Conservation (phyloP, 1,139 yeast species). For the Pichia sp. region DNA sequence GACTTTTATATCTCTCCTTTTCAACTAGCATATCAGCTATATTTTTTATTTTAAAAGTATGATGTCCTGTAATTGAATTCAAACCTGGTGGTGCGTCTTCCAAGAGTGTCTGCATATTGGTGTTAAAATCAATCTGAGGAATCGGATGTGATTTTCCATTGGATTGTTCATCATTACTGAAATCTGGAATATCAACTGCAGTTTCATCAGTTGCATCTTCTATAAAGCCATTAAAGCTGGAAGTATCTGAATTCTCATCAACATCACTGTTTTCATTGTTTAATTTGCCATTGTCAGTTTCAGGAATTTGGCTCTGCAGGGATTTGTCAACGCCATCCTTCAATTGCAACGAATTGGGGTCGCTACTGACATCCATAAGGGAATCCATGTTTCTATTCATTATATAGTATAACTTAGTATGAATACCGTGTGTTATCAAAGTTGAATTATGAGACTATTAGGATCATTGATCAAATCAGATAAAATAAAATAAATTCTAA, state of each 20-base stretch:
- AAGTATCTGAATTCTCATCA: background rate
- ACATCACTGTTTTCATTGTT: background rate
- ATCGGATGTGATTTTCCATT: slow-evolving; percentile 3
- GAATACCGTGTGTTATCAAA: background rate
- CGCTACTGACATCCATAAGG: background rate
- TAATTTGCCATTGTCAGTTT: background rate
- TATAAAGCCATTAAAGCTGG: background rate
- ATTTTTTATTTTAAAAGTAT: slow-evolving; percentile 71
- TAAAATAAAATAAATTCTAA: background rate
- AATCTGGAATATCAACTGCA: background rate
- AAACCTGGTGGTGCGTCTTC: slow-evolving; percentile 31
- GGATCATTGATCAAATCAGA: background rate
- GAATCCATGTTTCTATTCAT: slow-evolving; percentile 10
- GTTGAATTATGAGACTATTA: background rate
- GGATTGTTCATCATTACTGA: background rate
- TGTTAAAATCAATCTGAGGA: slow-evolving; percentile 11
- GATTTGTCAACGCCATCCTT: background rate
- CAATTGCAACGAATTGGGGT: background rate
- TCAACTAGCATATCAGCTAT: slow-evolving; percentile 40
- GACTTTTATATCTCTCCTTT: slow-evolving; percentile 38
- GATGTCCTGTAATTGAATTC: slow-evolving; percentile 35
- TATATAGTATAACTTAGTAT: background rate
- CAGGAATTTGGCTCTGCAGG: background rate
- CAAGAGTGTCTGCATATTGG: slow-evolving; percentile 17
- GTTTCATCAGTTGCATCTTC: background rate